These are phyloP conservation scores for Megacollybia marginata DNA, from an alignment of 768 basidiomycete species.

Conservation along the genomic window DNA sequence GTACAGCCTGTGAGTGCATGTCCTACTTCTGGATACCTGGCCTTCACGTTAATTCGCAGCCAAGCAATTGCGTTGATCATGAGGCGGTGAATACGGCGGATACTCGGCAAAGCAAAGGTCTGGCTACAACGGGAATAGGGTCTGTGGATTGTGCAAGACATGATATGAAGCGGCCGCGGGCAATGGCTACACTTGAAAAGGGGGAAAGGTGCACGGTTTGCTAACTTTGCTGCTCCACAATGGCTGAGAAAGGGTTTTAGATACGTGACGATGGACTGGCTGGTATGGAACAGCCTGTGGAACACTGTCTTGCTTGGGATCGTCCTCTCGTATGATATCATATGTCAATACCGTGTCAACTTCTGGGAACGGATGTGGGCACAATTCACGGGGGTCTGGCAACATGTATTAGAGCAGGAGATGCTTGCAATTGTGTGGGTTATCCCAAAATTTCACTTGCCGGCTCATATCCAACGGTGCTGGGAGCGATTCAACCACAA, in stretches of 20 bases:
- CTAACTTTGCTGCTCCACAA: too few species aligned
- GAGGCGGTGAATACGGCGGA: too few species aligned
- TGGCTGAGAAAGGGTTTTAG: neutral
- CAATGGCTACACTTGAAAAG: too few species aligned
- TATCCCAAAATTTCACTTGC: conserved; percentile 25
- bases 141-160: too few species aligned
- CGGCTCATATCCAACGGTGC: conserved; percentile 16
- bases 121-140: too few species aligned
- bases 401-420: neutral
- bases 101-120: too few species aligned
- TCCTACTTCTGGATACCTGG: too few species aligned
- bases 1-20: too few species aligned
- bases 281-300: neutral
- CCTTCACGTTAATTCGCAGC: too few species aligned
- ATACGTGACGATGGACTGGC: neutral
- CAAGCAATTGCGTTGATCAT: too few species aligned
- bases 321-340: conserved; percentile 17
- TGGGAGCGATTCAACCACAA: conserved; percentile 18
- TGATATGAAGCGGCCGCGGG: too few species aligned
- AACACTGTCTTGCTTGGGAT: neutral
- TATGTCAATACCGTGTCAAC: conserved; percentile 16
- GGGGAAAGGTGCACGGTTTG: too few species aligned
- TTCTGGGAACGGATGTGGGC: conserved; percentile 5
- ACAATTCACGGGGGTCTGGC: neutral
- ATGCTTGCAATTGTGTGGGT: conserved; percentile 1